Conservation (phyloP, 2,329 filamentous ascomycete species). For the Fusarium guadeloupense region DNA sequence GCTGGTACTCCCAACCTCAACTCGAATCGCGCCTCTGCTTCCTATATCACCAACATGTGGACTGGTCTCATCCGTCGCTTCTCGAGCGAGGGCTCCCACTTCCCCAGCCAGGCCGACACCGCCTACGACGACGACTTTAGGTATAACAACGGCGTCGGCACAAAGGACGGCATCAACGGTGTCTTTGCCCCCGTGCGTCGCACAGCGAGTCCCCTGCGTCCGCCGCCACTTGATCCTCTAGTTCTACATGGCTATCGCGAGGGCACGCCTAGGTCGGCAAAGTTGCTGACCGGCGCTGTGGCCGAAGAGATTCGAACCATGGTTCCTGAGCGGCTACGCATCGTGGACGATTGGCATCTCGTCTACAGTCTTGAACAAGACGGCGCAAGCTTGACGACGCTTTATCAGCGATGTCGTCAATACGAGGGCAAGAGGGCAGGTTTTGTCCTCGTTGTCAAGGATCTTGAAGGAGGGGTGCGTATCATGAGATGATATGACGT, state of each 20-base stretch:
- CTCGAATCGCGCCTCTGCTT: conserved; percentile 38
- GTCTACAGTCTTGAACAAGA: conserved; percentile 92
- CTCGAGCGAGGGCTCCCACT: conserved; percentile 57
- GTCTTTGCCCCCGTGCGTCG: conserved; percentile 64
- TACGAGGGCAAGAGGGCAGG: conserved; percentile 77
- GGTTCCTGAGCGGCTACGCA: conserved; percentile 84
- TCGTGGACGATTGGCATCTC: conserved; percentile 86
- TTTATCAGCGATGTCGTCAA: conserved; percentile 81
- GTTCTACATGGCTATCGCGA: conserved; percentile 72
- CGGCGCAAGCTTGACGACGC: conserved; percentile 84
- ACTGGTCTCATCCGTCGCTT: conserved; percentile 75
- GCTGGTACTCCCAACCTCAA: conserved; percentile 35
- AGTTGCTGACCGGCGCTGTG: conserved; percentile 75
- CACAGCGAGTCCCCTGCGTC: conserved; percentile 81
- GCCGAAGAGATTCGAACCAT: conserved; percentile 94
- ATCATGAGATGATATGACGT: conserved; percentile 20
- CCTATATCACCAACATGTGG: conserved; percentile 53
- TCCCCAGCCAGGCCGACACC: conserved; percentile 44
- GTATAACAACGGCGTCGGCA: conserved; percentile 47
- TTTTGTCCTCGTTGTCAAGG: conserved; percentile 88
- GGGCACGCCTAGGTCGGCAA: conserved; percentile 66
- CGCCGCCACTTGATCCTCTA: conserved; percentile 86
- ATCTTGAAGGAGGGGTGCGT: conserved; percentile 77
- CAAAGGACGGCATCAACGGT: conserved; percentile 63
- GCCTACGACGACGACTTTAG: conserved; percentile 30